Base-by-base conservation (phyloP, 371 early-diverging fungal species). In the Mucor lusitanicus region DNA sequence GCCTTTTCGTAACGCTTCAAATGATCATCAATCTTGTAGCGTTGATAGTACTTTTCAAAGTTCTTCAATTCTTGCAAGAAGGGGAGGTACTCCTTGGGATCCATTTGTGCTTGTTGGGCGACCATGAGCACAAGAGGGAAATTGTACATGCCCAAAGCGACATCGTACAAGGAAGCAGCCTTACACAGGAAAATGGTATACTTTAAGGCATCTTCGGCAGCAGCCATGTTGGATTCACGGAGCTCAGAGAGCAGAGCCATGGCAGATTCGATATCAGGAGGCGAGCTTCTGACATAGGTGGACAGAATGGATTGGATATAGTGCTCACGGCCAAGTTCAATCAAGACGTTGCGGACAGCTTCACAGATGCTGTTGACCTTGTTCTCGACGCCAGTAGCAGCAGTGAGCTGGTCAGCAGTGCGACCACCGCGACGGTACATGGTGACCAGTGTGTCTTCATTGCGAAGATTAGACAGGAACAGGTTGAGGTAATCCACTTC, bases 131-230 rank as follows among this genome's bases (percentile, higher is more conserved):
- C 96, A 60, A 98, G 82, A 15, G 88, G 79, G 72, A 97, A 93
- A 68, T 98, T 95, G 69, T 98, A 98, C 89, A 95, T 89, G 23
- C 96, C 97, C 66, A 98, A 80, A 1, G 97, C 97, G 3, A 95
- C 94, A 71, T 97, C 87, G 68, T 94, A 98, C 8, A 98, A 85
- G 12, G 82, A 80, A 64, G 95, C 91, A 55, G 92, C 93, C 68
- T 95, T 91, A 15, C 91, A 94, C 59, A 99, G 84, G 76, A 97
- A 97, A 59, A 96, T 91, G 35, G 95, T 87, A 76, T 96, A 97
- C 65, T 92, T 92, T 59, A 98, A 83, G 0, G 97, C 95, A 12
- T 88, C 85, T 68, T 97, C 96, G 19, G 94, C 93, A 6, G 88
- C 85, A 1, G 80, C 71, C 44, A 83, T 61, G 64, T 83, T 82